Evolutionary conservation across 306 rosid genomes (phyloP).

Genomic region (Cyamopsis tetragonoloba): DNA sequence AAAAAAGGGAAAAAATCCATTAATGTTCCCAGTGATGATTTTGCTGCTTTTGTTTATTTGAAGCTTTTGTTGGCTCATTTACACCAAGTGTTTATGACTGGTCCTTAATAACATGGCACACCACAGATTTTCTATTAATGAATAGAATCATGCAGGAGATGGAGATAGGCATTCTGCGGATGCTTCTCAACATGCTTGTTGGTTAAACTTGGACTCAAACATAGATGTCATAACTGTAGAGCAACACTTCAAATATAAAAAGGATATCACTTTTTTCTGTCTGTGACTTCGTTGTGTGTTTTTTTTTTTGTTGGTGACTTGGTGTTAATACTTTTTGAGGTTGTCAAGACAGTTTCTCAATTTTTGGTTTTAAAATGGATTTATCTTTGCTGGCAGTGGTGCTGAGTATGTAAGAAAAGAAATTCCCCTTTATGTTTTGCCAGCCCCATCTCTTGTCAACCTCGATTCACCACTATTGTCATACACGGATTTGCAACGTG

Average conservation of each 20-base stretch:
- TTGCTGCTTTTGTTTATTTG: constrained; percentile 2
- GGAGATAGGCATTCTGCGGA: constrained; percentile 10
- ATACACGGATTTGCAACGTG: constrained; percentile 78
- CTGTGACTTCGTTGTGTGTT: background rate
- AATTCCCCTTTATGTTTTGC: constrained; percentile 83
- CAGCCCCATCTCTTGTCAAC: constrained; percentile 58
- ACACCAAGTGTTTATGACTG: background rate
- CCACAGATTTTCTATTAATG: background rate
- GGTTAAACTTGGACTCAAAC: background rate
- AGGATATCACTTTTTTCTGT: background rate
- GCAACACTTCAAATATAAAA: background rate
- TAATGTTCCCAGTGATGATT: constrained; percentile 13
- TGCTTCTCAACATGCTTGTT: constrained; percentile 12
- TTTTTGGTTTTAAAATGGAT: constrained; percentile 25
- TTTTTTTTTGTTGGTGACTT: constrained; percentile 6
- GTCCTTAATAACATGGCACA: constrained; percentile 3
- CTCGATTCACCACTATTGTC: constrained; percentile 74
- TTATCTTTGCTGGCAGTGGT: constrained; percentile 65
- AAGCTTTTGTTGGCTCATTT: constrained; percentile 13
- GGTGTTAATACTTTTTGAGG: background rate
- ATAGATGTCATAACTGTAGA: background rate
- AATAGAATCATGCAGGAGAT: background rate
- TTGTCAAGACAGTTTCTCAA: constrained; percentile 13
- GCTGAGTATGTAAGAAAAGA: constrained; percentile 85
- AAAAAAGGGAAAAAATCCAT: background rate